Conservation (phyloP, 352 stramenopile genomes). For the Globisporangium cystogenes region DNA sequence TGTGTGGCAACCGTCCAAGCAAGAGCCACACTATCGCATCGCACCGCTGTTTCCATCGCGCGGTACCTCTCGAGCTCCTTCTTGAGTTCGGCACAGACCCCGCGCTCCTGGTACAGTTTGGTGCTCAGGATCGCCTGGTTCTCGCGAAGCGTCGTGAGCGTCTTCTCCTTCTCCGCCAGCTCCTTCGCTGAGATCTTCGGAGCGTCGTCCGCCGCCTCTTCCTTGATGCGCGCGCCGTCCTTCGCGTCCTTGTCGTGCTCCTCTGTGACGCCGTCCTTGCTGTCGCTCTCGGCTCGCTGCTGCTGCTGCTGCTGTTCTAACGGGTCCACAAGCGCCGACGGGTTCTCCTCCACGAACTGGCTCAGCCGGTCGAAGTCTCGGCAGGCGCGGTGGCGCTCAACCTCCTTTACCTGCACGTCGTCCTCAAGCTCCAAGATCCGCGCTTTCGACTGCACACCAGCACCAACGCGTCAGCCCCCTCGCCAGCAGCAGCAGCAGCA, state of each 20-base stretch:
- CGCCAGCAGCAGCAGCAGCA: neutral
- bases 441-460: constrained; percentile 37
- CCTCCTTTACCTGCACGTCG: constrained; percentile 73
- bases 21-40: neutral
- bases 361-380: constrained; percentile 70
- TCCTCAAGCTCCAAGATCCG: constrained; percentile 51
- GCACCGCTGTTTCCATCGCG: constrained; percentile 52
- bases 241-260: neutral
- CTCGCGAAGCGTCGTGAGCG: constrained; percentile 27
- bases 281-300: constrained; percentile 5
- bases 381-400: constrained; percentile 70
- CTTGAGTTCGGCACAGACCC: constrained; percentile 31
- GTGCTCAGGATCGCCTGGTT: constrained; percentile 30
- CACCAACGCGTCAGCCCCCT: neutral
- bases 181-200: constrained; percentile 26
- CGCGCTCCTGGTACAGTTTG: constrained; percentile 48
- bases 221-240: neutral
- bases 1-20: too few species aligned
- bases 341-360: constrained; percentile 36
- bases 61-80: constrained; percentile 59
- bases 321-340: constrained; percentile 8
- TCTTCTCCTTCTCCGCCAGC: constrained; percentile 23
- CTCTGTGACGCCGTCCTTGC: neutral
- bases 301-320: constrained; percentile 19
- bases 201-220: neutral